Evolutionary conservation across 768 basidiomycete species (phyloP).

Genomic region (Suillus subluteus): DNA sequence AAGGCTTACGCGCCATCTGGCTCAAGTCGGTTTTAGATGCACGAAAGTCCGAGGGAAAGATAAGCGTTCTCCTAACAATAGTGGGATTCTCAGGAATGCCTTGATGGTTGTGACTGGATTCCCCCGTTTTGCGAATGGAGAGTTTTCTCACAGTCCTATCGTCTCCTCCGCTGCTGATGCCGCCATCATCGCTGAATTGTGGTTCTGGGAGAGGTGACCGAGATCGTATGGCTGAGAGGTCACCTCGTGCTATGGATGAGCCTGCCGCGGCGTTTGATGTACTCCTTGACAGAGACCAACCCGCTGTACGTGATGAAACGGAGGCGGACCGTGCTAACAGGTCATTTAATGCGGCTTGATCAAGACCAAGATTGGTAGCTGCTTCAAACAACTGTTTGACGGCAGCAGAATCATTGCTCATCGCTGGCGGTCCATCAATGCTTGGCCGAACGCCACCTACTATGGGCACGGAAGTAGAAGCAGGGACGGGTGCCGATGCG

Average conservation of each 20-base stretch:
- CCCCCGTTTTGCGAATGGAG: conserved; percentile 27
- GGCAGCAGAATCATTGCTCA: conserved; percentile 49
- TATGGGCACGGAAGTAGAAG: conserved; percentile 15
- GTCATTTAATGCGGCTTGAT: conserved; percentile 71
- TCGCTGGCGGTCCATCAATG: conserved; percentile 28
- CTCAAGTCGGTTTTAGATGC: conserved; percentile 60
- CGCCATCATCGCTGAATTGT: conserved; percentile 26
- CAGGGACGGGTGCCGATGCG: conserved; percentile 18
- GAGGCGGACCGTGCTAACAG: conserved; percentile 74
- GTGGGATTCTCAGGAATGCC: conserved; percentile 44
- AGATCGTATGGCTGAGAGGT: conserved; percentile 24
- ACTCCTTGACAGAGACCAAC: conserved; percentile 48
- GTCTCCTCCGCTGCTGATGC: conserved; percentile 34
- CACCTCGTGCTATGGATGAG: conserved; percentile 17
- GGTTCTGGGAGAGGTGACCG: conserved; percentile 27
- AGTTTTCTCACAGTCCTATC: conserved; percentile 33
- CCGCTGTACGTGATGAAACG: conserved; percentile 57
- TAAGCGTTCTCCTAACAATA: conserved; percentile 78
- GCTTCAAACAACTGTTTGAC: conserved; percentile 78
- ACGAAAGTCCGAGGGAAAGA: conserved; percentile 71
- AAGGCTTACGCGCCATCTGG: conserved; percentile 57
- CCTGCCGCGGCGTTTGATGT: conserved; percentile 41
- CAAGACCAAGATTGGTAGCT: conserved; percentile 73
- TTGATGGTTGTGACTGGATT: conserved; percentile 30
- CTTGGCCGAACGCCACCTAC: conserved; percentile 26